Base-by-base conservation (phyloP, 805 yeast species). In the Henningerozyma blattae region DNA sequence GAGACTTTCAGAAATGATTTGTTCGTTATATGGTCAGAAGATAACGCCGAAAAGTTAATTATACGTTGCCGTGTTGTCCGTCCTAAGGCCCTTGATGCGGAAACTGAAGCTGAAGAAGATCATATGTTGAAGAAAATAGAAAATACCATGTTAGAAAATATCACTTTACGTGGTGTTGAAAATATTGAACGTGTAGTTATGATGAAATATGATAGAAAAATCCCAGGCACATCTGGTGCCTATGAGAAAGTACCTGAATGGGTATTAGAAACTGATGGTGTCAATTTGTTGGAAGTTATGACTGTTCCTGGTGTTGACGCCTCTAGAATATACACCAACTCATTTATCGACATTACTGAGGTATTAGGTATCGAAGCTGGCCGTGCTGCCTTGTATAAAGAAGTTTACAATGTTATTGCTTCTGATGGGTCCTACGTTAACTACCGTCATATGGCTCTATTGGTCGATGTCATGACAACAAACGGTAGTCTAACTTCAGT, bases 391-490 rank as follows among this genome's bases (percentile, higher is more conserved):
- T 67, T 91, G 48, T 91, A 79, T 69, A 82, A 77, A 57, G 98
- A 91, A 65, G 86, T 91, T 50, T 75, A 83, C 62, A 91, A 91
- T 54, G 99, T 91, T 48, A 86, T 91, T 71, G 95, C 97, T 3
- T 91, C 94, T 52, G 99, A 91, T 71, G 99, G 98, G 82, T 87
- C 98, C 26, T 91, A 91, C 52, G 99, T 91, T 41, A 91, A 91
- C 62, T 91, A 91, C 64, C 79, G 99, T 64, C 99, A 91, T 54
- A 80, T 91, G 91, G 96, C 99, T 4, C 67, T 91, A 49, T 70
- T 91, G 50, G 97, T 91, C 38, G 99, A 91, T 66, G 93, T 87
- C 26, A 91, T 91, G 99, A 91, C 99, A 2, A 83, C 94, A 27
- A 79, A 95, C 54, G 99, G 99, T 52, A 95, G 89, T 55, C 69